phyloP scores from a whole-genome alignment of 768 basidiomycete genomes.

The Tulasnella sp. region DNA sequence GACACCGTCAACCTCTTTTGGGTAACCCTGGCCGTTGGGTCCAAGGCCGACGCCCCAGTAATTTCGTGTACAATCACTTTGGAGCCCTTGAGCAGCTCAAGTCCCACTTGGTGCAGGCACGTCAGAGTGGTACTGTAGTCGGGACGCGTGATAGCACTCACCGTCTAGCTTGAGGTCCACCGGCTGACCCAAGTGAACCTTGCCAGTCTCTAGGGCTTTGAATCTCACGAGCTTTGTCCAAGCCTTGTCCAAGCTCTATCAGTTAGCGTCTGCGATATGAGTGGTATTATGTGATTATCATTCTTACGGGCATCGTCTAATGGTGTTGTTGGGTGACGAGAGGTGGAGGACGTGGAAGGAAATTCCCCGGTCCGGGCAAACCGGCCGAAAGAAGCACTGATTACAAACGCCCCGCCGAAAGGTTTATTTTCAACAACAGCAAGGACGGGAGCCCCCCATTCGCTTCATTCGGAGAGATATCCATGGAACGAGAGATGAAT shows the following conservation, averaged over 20 bases:
- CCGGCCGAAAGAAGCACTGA: background rate
- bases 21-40: conserved; percentile 62
- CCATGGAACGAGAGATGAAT: background rate
- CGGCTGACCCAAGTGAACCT: conserved; percentile 75
- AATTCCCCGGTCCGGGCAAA: background rate
- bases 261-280: background rate
- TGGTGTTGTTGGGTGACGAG: background rate
- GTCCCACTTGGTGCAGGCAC: conserved; percentile 44
- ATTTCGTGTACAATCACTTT: conserved; percentile 69
- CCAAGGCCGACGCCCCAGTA: conserved; percentile 57
- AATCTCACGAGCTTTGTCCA: conserved; percentile 84
- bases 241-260: conserved; percentile 27
- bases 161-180: conserved; percentile 64
- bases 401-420: background rate
- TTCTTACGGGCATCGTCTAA: background rate
- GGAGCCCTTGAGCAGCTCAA: conserved; percentile 49
- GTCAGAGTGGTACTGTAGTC: background rate
- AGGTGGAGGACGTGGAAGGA: conserved; percentile 1
- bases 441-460: background rate
- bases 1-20: conserved; percentile 64
- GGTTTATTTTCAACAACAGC: background rate
- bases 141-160: conserved; percentile 34
- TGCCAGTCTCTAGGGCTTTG: conserved; percentile 67
- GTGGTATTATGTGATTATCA: background rate
- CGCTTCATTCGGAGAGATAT: background rate